Percentiles rank a stretch among this genome's conserved stretches.
phyloP scores from a whole-genome alignment of 768 basidiomycete species.

The Cyclocybe cylindracea region DNA sequence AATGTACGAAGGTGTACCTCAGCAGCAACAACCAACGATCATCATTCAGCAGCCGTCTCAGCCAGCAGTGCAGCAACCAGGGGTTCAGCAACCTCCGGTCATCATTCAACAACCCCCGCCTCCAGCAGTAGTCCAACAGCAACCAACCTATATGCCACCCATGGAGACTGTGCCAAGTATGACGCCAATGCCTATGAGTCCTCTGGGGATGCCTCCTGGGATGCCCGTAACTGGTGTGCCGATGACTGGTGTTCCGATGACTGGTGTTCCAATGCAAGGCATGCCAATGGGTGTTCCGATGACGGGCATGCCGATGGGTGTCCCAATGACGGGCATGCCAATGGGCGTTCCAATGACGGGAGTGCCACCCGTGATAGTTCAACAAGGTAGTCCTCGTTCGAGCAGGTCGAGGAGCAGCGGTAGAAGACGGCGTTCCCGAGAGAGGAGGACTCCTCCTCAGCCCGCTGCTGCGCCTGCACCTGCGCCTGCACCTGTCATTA shows the following conservation, averaged over 20 bases:
- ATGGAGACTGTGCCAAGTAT: background rate
- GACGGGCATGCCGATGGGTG: slow-evolving; percentile 3
- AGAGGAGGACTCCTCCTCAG: slow-evolving; percentile 5
- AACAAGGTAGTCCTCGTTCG: slow-evolving; percentile 12
- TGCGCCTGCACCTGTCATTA: slow-evolving; percentile 20
- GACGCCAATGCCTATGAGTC: slow-evolving; percentile 13
- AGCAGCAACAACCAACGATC: slow-evolving; percentile 26
- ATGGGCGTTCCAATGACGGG: slow-evolving; percentile 1
- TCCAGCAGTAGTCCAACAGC: background rate
- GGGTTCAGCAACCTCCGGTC: slow-evolving; percentile 14
- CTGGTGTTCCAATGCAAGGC: slow-evolving; percentile 9
- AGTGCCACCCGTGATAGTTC: slow-evolving; percentile 15
- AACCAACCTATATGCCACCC: background rate
- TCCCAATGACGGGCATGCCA: slow-evolving; percentile 2
- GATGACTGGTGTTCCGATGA: slow-evolving; percentile 13
- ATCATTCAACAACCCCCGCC: slow-evolving; percentile 14
- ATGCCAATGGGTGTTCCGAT: background rate
- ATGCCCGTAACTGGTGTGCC: slow-evolving; percentile 13
- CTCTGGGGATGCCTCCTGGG: slow-evolving; percentile 12
- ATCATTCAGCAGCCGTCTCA: slow-evolving; percentile 28
- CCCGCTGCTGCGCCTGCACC: slow-evolving; percentile 5
- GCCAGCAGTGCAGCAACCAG: background rate
- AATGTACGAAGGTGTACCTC: slow-evolving; percentile 20
- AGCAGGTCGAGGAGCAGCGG: slow-evolving; percentile 15
- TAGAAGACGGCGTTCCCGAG: slow-evolving; percentile 8